Evolutionary conservation across 2,329 filamentous ascomycete genomes (phyloP).

Genomic region (Fusarium redolens): DNA sequence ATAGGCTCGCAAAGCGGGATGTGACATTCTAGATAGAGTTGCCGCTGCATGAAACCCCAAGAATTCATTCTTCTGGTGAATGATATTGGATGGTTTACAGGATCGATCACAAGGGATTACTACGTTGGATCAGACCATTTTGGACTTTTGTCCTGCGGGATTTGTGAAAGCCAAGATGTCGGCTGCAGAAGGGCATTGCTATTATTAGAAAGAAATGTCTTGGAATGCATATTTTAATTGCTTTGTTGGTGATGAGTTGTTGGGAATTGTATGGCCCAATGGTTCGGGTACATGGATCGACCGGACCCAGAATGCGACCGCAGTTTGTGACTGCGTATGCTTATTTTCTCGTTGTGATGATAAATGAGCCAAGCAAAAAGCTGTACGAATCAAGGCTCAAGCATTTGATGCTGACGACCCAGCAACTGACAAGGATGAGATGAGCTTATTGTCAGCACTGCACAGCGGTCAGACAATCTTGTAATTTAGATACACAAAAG

Average conservation of each 20-base stretch:
- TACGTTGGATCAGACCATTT: conserved; percentile 12
- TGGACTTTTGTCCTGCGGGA: not conserved
- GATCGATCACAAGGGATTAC: not conserved
- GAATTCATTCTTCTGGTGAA: not conserved
- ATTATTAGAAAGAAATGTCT: conserved; percentile 22
- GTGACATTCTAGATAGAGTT: conserved; percentile 28
- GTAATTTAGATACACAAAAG: not conserved
- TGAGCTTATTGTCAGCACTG: conserved; percentile 17
- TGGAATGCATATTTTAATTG: not conserved
- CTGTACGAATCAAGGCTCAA: not conserved
- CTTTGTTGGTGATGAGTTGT: not conserved
- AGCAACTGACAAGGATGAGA: not conserved
- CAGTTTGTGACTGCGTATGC: not conserved
- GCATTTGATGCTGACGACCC: not conserved
- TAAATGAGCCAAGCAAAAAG: conserved; percentile 5
- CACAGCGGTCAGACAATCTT: conserved; percentile 12
- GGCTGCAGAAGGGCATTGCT: not conserved
- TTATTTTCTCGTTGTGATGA: not conserved
- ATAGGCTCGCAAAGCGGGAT: not conserved
- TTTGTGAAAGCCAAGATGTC: conserved; percentile 7
- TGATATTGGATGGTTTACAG: not conserved
- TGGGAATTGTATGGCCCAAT: not conserved
- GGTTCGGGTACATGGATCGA: conserved; percentile 7
- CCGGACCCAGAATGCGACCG: conserved; percentile 12
- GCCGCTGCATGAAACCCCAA: conserved; percentile 18